Evolutionary conservation across 805 yeast genomes (phyloP).

Genomic region (Groenewaldozyma tartarivorans): DNA sequence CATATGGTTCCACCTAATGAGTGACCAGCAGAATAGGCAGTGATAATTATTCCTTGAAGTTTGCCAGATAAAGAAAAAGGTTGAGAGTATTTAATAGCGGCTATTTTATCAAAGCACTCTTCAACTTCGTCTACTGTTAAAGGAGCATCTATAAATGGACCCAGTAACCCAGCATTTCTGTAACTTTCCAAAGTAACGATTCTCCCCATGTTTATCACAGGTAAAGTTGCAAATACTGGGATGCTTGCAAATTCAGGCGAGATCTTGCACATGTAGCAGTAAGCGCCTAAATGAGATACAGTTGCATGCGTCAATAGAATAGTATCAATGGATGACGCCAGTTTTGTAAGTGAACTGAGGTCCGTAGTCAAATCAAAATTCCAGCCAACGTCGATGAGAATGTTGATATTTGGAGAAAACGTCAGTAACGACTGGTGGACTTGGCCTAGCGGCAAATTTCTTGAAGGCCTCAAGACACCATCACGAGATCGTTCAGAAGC

Average conservation of each 20-base stretch:
- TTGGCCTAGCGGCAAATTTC: conserved; percentile 1
- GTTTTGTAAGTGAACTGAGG: conserved; percentile 12
- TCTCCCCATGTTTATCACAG: conserved; percentile 79
- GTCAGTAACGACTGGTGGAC: conserved; percentile 24
- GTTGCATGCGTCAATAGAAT: conserved; percentile 85
- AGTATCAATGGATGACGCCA: conserved; percentile 35
- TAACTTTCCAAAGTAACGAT: conserved; percentile 78
- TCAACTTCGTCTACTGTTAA: conserved; percentile 70
- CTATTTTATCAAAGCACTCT: conserved; percentile 63
- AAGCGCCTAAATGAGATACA: conserved; percentile 70
- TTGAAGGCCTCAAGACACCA: neutral
- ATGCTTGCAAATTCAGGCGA: conserved; percentile 50
- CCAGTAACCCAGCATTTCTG: conserved; percentile 61
- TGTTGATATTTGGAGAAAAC: conserved; percentile 23
- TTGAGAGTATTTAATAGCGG: conserved; percentile 70
- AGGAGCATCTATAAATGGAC: conserved; percentile 47
- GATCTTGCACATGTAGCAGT: conserved; percentile 49
- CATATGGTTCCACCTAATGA: conserved; percentile 90
- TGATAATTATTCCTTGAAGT: conserved; percentile 46
- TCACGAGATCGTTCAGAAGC: neutral
- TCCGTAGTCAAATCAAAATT: conserved; percentile 19
- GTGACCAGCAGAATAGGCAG: conserved; percentile 88
- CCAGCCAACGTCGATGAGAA: conserved; percentile 34
- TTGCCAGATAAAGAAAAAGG: conserved; percentile 52
- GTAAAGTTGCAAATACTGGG: conserved; percentile 82